phyloP scores from a whole-genome alignment of 1,139 yeast genomes.

The Nakaseomyces delphensis region DNA sequence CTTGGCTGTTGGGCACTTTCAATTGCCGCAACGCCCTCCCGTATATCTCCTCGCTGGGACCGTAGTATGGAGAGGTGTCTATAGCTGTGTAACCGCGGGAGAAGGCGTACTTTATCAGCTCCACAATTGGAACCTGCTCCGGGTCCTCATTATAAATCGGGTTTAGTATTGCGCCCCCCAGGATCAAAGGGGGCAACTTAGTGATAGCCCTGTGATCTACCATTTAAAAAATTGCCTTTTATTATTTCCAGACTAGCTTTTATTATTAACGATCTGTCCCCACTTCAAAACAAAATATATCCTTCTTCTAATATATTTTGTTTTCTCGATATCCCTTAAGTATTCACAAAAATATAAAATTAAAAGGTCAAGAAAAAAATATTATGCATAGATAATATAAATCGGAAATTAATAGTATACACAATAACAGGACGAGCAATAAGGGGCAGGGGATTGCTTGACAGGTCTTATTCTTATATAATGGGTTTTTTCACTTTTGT shows the following conservation, averaged over 20 bases:
- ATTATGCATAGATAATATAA: too few relatives aligned
- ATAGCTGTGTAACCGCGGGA: slow-evolving; percentile 62
- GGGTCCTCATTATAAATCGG: slow-evolving; percentile 69
- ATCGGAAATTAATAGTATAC: too few relatives aligned
- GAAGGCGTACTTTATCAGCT: slow-evolving; percentile 54
- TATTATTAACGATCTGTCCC: not conserved
- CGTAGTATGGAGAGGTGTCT: slow-evolving; percentile 91
- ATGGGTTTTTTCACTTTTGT: too few relatives aligned
- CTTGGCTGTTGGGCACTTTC: slow-evolving; percentile 23
- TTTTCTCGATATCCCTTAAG: too few relatives aligned
- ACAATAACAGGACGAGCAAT: too few relatives aligned
- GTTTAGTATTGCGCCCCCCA: slow-evolving; percentile 86
- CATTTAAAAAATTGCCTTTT: not conserved
- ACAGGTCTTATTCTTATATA: too few relatives aligned
- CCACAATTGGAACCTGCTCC: slow-evolving; percentile 44
- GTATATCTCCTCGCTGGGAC: slow-evolving; percentile 69
- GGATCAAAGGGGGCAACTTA: slow-evolving; percentile 13
- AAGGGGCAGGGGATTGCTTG: too few relatives aligned
- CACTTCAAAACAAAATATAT: not conserved
- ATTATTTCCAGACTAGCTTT: too few relatives aligned
- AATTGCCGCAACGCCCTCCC: slow-evolving; percentile 52
- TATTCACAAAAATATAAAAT: too few relatives aligned
- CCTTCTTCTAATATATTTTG: too few relatives aligned
- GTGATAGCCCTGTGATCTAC: slow-evolving; percentile 11
- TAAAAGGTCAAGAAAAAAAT: too few relatives aligned